Percentiles rank a stretch among this genome's conserved stretches.
phyloP scores from a whole-genome alignment of 1,284 basidiomycete species.

The Melampsora larici-populina region DNA sequence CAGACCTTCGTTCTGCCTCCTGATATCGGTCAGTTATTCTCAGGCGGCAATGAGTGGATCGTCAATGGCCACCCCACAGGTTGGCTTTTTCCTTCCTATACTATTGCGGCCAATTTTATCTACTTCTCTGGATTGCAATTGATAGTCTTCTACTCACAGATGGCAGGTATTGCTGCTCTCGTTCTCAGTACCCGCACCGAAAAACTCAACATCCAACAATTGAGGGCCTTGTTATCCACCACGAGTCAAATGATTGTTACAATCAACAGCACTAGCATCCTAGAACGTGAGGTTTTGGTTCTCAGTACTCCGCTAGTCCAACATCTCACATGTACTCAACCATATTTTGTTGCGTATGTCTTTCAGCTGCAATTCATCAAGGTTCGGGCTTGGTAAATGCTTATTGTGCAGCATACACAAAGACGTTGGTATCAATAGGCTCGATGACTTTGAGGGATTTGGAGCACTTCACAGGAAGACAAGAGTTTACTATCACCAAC shows the following conservation, averaged over 20 bases:
- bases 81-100: background rate
- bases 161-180: slow-evolving; percentile 37
- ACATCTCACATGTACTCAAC: background rate
- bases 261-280: background rate
- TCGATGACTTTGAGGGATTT: slow-evolving; percentile 27
- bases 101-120: too few relatives aligned
- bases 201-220: slow-evolving; percentile 14
- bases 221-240: slow-evolving; percentile 22
- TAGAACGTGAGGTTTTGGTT: slow-evolving; percentile 18
- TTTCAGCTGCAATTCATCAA: slow-evolving; percentile 35
- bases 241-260: slow-evolving; percentile 19
- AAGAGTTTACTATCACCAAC: slow-evolving; percentile 18
- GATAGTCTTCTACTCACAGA: background rate
- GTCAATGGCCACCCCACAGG: slow-evolving; percentile 40
- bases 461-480: background rate
- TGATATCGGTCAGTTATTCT: background rate
- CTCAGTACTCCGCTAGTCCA: background rate
- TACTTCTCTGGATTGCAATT: background rate
- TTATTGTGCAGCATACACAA: slow-evolving; percentile 37
- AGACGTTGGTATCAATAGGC: slow-evolving; percentile 28
- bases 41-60: slow-evolving; percentile 37
- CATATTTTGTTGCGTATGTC: background rate
- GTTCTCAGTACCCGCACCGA: slow-evolving; percentile 15
- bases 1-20: background rate
- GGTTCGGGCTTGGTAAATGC: slow-evolving; percentile 40